phyloP scores from a whole-genome alignment of 2,329 filamentous ascomycete species.

The Paraconiothyrium sp. region DNA sequence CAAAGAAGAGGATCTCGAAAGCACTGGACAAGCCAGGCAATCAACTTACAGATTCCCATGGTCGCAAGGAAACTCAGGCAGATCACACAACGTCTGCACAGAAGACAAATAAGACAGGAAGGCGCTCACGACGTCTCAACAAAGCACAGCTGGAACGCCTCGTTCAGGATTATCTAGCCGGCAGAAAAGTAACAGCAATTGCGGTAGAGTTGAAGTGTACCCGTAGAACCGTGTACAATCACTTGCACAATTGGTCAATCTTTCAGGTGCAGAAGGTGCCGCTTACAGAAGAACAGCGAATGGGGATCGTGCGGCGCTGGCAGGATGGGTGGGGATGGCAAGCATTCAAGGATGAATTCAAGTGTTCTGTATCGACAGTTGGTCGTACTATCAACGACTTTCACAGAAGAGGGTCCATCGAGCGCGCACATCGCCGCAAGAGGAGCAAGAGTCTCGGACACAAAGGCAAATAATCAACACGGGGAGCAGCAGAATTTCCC shows the following conservation, averaged over 20 bases:
- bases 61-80: too few relatives aligned
- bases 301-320: too few relatives aligned
- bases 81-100: not conserved
- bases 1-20: too few relatives aligned
- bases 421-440: not conserved
- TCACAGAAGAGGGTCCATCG: not conserved
- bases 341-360: not conserved
- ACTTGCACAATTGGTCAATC: not conserved
- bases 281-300: not conserved
- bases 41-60: too few relatives aligned
- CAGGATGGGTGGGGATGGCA: too few relatives aligned
- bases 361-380: not conserved
- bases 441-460: not conserved
- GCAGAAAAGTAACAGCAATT: not conserved
- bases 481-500: not conserved
- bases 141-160: not conserved
- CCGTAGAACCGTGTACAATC: not conserved
- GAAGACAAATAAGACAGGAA: not conserved
- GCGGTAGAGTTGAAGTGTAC: not conserved
- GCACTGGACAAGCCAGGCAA: too few relatives aligned
- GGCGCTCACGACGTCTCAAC: not conserved
- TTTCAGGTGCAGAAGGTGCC: not conserved
- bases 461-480: not conserved
- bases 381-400: not conserved
- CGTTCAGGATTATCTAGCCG: not conserved